Conservation (phyloP, 352 stramenopile species). For the Nothophytophthora sp. region DNA sequence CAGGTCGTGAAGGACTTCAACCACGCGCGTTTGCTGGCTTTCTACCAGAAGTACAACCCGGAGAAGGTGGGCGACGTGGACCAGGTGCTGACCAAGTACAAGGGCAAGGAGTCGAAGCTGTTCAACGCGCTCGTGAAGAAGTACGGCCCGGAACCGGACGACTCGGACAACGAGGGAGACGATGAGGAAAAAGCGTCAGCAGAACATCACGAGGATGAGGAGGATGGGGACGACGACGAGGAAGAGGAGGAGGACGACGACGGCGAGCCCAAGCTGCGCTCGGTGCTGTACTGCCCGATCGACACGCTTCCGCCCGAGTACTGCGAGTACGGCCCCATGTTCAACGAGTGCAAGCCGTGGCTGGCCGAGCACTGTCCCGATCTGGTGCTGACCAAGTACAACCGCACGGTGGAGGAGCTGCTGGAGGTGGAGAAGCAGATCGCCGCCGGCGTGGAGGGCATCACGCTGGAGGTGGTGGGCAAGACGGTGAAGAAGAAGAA, state of each 20-base stretch:
- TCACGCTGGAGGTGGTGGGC: slow-evolving; percentile 69
- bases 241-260: slow-evolving; percentile 39
- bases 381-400: slow-evolving; percentile 84
- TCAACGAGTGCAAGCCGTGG: slow-evolving; percentile 86
- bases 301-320: slow-evolving; percentile 85
- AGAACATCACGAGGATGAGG: slow-evolving; percentile 36
- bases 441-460: slow-evolving; percentile 71
- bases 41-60: slow-evolving; percentile 87
- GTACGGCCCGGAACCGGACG: slow-evolving; percentile 78
- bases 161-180: slow-evolving; percentile 74
- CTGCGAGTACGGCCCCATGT: slow-evolving; percentile 86
- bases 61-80: slow-evolving; percentile 74
- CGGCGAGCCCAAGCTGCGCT: slow-evolving; percentile 50
- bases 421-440: slow-evolving; percentile 82
- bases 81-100: slow-evolving; percentile 73
- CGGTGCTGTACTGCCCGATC: slow-evolving; percentile 82
- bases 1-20: slow-evolving; percentile 51
- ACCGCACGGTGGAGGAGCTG: slow-evolving; percentile 76
- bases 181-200: too few relatives aligned
- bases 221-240: slow-evolving; percentile 45
- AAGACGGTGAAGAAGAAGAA: slow-evolving; percentile 86
- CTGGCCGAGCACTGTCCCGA: slow-evolving; percentile 70
- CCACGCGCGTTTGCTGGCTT: slow-evolving; percentile 62
- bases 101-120: slow-evolving; percentile 77
- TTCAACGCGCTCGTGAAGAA: slow-evolving; percentile 86